These are phyloP conservation scores for Trichoderma afroharzianum DNA, from an alignment of 2,329 filamentous ascomycete genomes.

Conservation along the genomic window DNA sequence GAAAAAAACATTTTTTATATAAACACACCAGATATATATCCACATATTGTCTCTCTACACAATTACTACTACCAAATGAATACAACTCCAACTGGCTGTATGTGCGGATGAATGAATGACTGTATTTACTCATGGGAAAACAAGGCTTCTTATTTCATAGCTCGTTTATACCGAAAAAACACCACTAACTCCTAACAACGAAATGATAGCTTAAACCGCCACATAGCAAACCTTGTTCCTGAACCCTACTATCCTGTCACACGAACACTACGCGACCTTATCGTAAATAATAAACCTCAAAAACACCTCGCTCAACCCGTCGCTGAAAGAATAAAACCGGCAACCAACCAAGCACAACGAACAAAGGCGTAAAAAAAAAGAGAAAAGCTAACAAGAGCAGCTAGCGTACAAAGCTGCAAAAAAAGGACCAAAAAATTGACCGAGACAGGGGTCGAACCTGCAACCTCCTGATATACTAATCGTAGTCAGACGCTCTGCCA, in stretches of 20 bases:
- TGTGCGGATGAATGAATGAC: not conserved
- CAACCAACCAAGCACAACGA: not conserved
- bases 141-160: not conserved
- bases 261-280: not conserved
- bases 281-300: not conserved
- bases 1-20: not conserved
- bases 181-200: not conserved
- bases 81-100: not conserved
- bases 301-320: slow-evolving; percentile 8
- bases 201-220: not conserved
- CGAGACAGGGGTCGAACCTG: slow-evolving; percentile 18
- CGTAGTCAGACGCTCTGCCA: slow-evolving; percentile 18
- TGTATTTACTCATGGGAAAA: not conserved
- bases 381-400: not conserved
- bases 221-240: not conserved
- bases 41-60: not conserved
- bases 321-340: not conserved
- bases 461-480: slow-evolving; percentile 17
- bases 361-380: not conserved
- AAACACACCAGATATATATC: not conserved
- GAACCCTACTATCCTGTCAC: not conserved
- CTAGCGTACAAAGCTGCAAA: not conserved
- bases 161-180: not conserved
- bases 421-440: slow-evolving; percentile 12
- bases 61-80: not conserved